Conservation (phyloP, 1,139 yeast genomes). For the Geotrichum europaeum region DNA sequence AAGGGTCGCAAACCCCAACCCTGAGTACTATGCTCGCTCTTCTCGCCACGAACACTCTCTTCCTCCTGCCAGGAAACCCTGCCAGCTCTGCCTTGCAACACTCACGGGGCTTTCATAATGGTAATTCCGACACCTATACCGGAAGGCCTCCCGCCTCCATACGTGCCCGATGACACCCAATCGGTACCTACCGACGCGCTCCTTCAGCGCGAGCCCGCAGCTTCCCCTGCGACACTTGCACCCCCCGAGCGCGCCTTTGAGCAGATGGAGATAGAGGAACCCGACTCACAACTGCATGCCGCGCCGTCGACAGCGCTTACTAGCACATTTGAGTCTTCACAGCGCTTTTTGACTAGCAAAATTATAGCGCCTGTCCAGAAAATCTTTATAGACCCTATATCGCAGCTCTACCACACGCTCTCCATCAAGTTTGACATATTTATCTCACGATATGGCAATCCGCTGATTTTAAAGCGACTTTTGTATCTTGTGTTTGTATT, state of each 20-base stretch:
- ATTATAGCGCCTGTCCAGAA: constrained; percentile 49
- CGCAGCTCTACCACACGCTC: constrained; percentile 47
- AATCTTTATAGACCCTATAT: constrained; percentile 56
- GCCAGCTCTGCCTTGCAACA: not conserved
- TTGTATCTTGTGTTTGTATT: constrained; percentile 63
- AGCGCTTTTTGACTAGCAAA: constrained; percentile 34
- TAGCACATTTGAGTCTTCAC: not conserved
- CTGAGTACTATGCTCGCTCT: not conserved
- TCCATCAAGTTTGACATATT: constrained; percentile 48
- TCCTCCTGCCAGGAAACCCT: not conserved
- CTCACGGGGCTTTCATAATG: not conserved
- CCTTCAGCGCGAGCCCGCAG: not conserved
- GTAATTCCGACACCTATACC: not conserved
- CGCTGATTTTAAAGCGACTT: constrained; percentile 71
- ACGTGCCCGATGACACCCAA: not conserved
- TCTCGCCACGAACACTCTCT: not conserved
- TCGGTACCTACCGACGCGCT: not conserved
- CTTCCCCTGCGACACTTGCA: not conserved
- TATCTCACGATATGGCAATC: constrained; percentile 69
- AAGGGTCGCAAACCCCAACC: not conserved
- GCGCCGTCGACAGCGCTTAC: not conserved
- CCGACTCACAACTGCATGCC: not conserved
- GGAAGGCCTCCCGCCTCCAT: constrained; percentile 7
- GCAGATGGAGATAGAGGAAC: not conserved
- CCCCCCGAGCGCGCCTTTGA: not conserved